Evolutionary conservation across 1,284 basidiomycete species (phyloP).

Genomic region (Chondrostereum purpureum): DNA sequence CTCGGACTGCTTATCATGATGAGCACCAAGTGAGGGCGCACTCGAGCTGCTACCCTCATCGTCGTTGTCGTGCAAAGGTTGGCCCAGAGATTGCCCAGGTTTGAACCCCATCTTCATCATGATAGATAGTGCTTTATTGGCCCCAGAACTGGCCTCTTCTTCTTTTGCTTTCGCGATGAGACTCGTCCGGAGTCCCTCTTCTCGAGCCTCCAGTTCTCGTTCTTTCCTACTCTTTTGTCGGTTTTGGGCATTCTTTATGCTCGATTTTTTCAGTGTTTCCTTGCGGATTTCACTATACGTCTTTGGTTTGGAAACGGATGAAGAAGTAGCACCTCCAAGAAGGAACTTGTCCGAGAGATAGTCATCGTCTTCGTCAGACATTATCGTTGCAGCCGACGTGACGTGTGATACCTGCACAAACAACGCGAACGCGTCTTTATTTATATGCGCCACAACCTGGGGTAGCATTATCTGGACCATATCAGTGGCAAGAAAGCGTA

Average conservation of each 20-base stretch:
- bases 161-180: conserved; percentile 71
- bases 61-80: conserved; percentile 27
- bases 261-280: conserved; percentile 49
- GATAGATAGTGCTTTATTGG: conserved; percentile 73
- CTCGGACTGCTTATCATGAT: conserved; percentile 8
- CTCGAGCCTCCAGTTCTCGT: conserved; percentile 66
- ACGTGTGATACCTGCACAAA: conserved; percentile 16
- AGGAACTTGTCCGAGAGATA: conserved; percentile 84
- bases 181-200: conserved; percentile 70
- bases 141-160: conserved; percentile 42
- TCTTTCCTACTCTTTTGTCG: conserved; percentile 56
- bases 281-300: conserved; percentile 67
- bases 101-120: conserved; percentile 90
- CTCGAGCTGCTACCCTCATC: conserved; percentile 15
- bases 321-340: conserved; percentile 22
- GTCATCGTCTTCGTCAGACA: conserved; percentile 70
- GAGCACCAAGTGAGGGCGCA: conserved; percentile 11
- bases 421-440: no score
- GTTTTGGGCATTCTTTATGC: conserved; percentile 59
- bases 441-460: no score
- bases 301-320: conserved; percentile 31
- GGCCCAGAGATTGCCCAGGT: conserved; percentile 73
- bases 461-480: no score
- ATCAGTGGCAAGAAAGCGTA: no score
- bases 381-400: conserved; percentile 23